Evolutionary conservation across 495 filamentous ascomycete genomes (phyloP).

Genomic region (Stereocaulon alpinum): DNA sequence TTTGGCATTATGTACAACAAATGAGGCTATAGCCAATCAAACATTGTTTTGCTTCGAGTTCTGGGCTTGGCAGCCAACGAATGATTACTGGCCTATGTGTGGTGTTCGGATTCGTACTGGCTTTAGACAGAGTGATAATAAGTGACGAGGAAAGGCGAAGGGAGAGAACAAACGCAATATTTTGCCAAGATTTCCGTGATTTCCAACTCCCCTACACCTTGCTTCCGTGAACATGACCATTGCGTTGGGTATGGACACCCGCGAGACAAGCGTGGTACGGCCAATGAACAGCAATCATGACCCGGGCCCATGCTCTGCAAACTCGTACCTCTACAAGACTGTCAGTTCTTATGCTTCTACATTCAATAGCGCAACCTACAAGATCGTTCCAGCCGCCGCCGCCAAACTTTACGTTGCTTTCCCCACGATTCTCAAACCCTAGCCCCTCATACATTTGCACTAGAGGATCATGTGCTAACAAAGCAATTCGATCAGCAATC

Average conservation of each 20-base stretch:
- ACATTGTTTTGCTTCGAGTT: no score
- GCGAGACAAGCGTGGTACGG: not conserved
- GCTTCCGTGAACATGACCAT: not conserved
- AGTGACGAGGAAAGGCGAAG: no score
- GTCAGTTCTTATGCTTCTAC: not conserved
- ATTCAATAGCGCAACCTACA: not conserved
- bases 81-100: no score
- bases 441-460: slow-evolving; percentile 66
- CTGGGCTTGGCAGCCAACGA: no score
- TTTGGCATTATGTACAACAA: no score
- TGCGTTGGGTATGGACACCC: not conserved
- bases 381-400: slow-evolving; percentile 71
- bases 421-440: slow-evolving; percentile 60
- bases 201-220: not conserved
- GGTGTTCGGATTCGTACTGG: no score
- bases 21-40: no score
- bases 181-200: no score
- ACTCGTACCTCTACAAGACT: not conserved
- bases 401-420: slow-evolving; percentile 55
- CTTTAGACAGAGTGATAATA: no score
- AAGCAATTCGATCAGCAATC: slow-evolving; percentile 59
- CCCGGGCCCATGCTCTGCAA: not conserved
- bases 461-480: slow-evolving; percentile 67
- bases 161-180: no score
- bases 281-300: not conserved